phyloP scores from a whole-genome alignment of 2,329 filamentous ascomycete genomes.

The Sporothrix brasiliensis region DNA sequence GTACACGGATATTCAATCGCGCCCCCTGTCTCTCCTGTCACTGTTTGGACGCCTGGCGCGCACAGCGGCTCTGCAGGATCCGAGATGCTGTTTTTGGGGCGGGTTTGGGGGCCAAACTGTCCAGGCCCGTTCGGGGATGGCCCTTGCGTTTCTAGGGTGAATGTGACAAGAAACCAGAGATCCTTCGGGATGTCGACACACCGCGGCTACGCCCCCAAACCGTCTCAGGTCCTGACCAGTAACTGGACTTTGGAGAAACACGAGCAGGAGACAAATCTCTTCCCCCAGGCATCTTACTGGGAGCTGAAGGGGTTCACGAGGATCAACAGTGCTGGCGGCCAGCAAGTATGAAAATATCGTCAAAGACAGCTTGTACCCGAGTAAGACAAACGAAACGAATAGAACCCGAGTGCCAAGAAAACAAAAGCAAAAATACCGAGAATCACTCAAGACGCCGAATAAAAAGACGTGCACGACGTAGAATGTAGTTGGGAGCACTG shows the following conservation, averaged over 20 bases:
- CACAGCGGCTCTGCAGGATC: conserved; percentile 1
- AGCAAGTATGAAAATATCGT: neutral
- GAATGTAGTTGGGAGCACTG: neutral
- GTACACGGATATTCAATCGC: conserved; percentile 8
- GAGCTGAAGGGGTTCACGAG: neutral
- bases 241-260: neutral
- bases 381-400: neutral
- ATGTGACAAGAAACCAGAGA: neutral
- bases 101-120: conserved; percentile 14
- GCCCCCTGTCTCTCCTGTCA: neutral
- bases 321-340: neutral
- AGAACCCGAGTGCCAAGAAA: neutral
- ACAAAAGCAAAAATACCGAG: neutral
- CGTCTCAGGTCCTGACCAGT: neutral
- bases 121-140: neutral
- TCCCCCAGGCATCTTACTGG: no score
- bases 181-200: neutral
- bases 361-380: neutral
- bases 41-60: neutral
- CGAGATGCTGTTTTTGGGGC: neutral
- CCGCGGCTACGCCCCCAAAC: neutral
- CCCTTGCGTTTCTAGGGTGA: neutral
- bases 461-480: neutral
- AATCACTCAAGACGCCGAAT: neutral
- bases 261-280: neutral